phyloP scores from a whole-genome alignment of 2,329 filamentous ascomycete species.

The Colletotrichum gloeosporioides region DNA sequence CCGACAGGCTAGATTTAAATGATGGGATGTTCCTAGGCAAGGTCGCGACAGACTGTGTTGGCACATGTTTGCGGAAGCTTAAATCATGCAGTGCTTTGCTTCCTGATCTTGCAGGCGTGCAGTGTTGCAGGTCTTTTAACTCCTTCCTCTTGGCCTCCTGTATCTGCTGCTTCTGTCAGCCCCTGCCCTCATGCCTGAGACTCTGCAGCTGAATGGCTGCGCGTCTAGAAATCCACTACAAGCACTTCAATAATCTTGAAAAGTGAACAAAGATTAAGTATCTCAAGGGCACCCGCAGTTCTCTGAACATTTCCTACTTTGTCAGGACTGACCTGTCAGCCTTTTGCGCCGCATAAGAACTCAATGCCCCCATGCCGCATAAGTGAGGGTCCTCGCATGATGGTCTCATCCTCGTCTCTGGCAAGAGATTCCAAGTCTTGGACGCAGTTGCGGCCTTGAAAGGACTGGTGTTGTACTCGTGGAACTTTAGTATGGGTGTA shows the following conservation, averaged over 20 bases:
- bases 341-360: background rate
- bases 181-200: background rate
- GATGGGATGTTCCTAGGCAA: background rate
- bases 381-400: background rate
- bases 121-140: background rate
- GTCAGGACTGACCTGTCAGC: background rate
- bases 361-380: background rate
- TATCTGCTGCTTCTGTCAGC: background rate
- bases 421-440: background rate
- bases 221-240: background rate
- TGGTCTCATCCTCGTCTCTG: background rate
- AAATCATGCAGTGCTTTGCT: background rate
- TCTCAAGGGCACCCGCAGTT: background rate
- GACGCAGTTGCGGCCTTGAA: background rate
- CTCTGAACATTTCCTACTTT: background rate
- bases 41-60: background rate
- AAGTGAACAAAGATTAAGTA: background rate
- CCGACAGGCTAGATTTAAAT: background rate
- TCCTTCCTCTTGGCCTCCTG: background rate
- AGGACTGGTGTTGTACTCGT: background rate
- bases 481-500: background rate
- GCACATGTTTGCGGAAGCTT: background rate
- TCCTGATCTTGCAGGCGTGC: background rate
- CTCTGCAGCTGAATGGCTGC: background rate
- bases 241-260: background rate